These are phyloP conservation scores for Bathelium albidoporum DNA, from an alignment of 495 filamentous ascomycete species.

Conservation along the genomic window DNA sequence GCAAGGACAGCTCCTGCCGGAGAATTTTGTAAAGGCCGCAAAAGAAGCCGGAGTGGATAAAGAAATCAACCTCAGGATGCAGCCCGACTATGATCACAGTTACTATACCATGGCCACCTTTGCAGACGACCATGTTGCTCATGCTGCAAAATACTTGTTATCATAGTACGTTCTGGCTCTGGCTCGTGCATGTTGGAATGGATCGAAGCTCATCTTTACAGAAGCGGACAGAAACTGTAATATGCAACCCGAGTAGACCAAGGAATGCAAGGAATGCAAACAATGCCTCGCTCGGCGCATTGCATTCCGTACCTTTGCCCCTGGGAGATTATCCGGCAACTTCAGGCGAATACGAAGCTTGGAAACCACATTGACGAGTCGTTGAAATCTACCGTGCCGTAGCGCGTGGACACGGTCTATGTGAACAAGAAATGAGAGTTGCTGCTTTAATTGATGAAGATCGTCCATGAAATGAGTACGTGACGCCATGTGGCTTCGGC, in stretches of 20 bases:
- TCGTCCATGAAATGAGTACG: not conserved
- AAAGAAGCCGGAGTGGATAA: conserved; percentile 57
- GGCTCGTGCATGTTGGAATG: not conserved
- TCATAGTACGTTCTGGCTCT: conserved; percentile 33
- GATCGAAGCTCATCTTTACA: not conserved
- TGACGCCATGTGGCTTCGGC: conserved; percentile 4
- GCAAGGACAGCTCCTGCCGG: conserved; percentile 80
- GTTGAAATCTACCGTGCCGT: no score
- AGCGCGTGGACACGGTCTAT: not conserved
- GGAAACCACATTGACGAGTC: no score
- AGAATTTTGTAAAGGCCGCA: conserved; percentile 79
- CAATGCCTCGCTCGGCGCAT: no score
- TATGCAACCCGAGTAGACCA: not conserved
- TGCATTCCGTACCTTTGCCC: no score
- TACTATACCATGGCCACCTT: conserved; percentile 92
- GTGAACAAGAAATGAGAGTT: not conserved
- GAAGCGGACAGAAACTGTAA: conserved; percentile 5
- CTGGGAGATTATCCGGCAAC: no score
- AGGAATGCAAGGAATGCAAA: not conserved
- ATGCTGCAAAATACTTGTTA: conserved; percentile 75
- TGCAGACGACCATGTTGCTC: conserved; percentile 78
- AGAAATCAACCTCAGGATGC: conserved; percentile 66
- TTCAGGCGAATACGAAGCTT: no score
- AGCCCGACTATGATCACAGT: conserved; percentile 88
- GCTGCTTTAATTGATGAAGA: not conserved